phyloP scores from a whole-genome alignment of 495 filamentous ascomycete genomes.

The Rostrohypoxylon terebratum region DNA sequence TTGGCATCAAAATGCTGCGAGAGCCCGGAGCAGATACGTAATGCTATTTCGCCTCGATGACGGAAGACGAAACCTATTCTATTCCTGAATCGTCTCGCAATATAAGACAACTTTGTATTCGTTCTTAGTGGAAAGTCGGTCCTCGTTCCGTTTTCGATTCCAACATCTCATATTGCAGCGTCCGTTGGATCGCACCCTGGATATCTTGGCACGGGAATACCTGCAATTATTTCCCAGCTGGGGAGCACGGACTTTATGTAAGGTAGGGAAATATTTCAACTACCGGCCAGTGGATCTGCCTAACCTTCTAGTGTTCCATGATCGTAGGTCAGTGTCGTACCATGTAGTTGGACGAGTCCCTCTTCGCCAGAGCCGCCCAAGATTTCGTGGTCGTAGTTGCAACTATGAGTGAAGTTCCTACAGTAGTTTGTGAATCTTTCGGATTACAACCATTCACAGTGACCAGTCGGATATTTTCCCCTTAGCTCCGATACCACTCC shows the following conservation, averaged over 20 bases:
- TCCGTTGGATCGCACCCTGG: conserved; percentile 42
- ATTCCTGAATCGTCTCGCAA: conserved; percentile 5
- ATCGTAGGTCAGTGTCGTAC: conserved; percentile 18
- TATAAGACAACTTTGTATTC: conserved; percentile 8
- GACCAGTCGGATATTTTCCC: conserved; percentile 37
- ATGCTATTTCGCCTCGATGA: conserved; percentile 19
- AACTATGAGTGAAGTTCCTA: conserved; percentile 26
- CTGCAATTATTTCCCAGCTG: conserved; percentile 33
- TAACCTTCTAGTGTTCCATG: conserved; percentile 16
- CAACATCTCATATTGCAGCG: conserved; percentile 38
- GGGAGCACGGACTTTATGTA: conserved; percentile 26
- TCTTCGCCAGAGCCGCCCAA: conserved; percentile 30
- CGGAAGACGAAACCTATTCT: background rate
- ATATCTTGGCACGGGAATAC: conserved; percentile 44
- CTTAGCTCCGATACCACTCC: conserved; percentile 28
- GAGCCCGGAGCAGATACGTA: background rate
- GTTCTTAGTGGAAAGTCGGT: conserved; percentile 44
- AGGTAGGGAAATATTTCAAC: conserved; percentile 25
- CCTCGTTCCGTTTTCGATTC: conserved; percentile 41
- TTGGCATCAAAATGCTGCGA: background rate
- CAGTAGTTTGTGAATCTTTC: conserved; percentile 17
- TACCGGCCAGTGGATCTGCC: conserved; percentile 38
- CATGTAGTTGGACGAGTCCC: conserved; percentile 17
- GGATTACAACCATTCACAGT: conserved; percentile 8
- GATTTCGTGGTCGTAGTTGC: conserved; percentile 26